Evolutionary conservation across 2,329 filamentous ascomycete genomes (phyloP), one percentile per base, ranked within the genome.

Genomic region (Sclerotinia minor): DNA sequence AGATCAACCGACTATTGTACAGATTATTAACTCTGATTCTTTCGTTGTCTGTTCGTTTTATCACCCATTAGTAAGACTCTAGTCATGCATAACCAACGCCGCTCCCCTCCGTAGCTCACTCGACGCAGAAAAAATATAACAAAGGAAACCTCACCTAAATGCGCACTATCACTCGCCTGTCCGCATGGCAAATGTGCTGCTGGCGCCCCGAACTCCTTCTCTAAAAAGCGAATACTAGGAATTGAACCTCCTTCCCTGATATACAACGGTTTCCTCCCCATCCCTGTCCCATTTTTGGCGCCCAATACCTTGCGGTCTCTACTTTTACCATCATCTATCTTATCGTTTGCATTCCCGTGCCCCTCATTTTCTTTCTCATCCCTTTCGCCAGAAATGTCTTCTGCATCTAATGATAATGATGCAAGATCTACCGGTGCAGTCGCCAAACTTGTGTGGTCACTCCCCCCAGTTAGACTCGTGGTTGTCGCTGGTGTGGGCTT

Each of bases 241-340:
- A 99, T 99, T 0, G 91, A 96, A 6, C 95, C 95, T 17, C 95
- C 95, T 79, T 99, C 95, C 13, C 95, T 87, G 73, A 99, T 99
- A 77, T 96, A 98, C 4, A 99, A 83, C 0, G 94, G 94, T 73
- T 89, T 90, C 9, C 81, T 79, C 15, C 76, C 76, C 26, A 44
- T 35, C 21, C 47, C 32, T 59, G 70, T 74, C 13, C 65, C 57
- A 49, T 32, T 59, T 32, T 8, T 19, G 44, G 9, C 61, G 3
- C 29, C 19, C 3, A 53, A 57, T 29, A 24, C 61, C 19, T 32
- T 41, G 8, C 29, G 29, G 11, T 50, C 59, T 38, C n/a, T 52
- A 21, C 35, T 32, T 52, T 32, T 21, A 44, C 19, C 8, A 1
- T 3, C 24, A 1, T 3, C 35, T n/a, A 5, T 26, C 11, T 41